Evolutionary conservation across 371 early-diverging fungal species (phyloP), one percentile per base, ranked within the genome.

Genomic region (Apophysomyces elegans): DNA sequence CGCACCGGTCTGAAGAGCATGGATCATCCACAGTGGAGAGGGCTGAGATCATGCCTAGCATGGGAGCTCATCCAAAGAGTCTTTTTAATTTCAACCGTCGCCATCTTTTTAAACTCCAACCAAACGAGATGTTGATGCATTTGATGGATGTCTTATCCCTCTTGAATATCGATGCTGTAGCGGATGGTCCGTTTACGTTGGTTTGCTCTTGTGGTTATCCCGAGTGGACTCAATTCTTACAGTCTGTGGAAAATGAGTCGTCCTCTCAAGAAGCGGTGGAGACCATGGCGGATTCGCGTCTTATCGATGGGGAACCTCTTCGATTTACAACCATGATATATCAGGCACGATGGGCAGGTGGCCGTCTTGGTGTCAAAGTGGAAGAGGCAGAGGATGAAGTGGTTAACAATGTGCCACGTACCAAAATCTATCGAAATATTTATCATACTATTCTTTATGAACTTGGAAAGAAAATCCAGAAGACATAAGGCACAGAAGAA

Each of bases 51-150:
- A 67, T 67, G 67, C 67, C 67, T 26, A 67, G 36, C 9, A 12
- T 69, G 59, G 62, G 69, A 9, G 56, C 66, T 5, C 71, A 69
- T 13, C 79, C 75, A 7, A 76, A 71, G 56, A 74, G 70, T 12
- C 32, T 74, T 8, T 79, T 79, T 58, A 70, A 76, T 36, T 76
- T 79, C 32, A 76, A 72, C 56, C 73, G 77, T 37, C 60, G 70
- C 1, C 75, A 74, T 44, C 58, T 79, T 6, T 74, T 76, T 21
- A 72, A 75, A 12, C 59, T 65, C 9, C 62, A 63, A 11, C 73
- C 75, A 1, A 46, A 65, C 11, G 61, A 74, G 21, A 62, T 79
- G 61, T 69, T 76, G 73, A 61, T 50, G n/a, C 68, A 72, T 43
- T 45, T 79, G 37, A 57, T 62, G 9, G 62, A 69, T 16, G 43